These are phyloP conservation scores for Purshia tridentata DNA, from an alignment of 306 rosid species.

Conservation along the genomic window DNA sequence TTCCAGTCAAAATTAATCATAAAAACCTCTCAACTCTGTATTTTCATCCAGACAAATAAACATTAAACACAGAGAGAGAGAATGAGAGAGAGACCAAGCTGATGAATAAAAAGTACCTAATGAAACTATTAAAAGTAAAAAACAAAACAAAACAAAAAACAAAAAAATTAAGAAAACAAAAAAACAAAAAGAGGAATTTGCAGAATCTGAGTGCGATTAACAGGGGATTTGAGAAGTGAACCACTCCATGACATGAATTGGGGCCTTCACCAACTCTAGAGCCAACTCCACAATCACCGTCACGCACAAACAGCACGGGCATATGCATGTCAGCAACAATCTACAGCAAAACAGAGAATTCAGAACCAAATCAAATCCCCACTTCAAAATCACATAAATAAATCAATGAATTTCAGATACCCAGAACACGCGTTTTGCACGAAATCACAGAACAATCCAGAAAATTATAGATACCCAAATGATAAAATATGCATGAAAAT, in stretches of 20 bases:
- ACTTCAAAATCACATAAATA: not conserved
- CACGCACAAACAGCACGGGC: constrained; percentile 84
- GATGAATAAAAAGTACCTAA: not conserved
- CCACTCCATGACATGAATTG: constrained; percentile 86
- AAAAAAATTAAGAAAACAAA: not conserved
- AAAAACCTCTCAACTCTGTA: too few relatives aligned
- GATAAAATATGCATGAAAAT: not conserved
- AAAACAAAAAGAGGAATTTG: too few relatives aligned
- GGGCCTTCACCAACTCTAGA: constrained; percentile 70
- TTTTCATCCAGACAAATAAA: too few relatives aligned
- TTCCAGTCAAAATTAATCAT: too few relatives aligned
- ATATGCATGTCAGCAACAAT: constrained; percentile 69
- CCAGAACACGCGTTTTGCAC: constrained; percentile 12
- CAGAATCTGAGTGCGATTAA: constrained; percentile 13
- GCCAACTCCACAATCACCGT: constrained; percentile 85
- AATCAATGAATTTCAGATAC: not conserved
- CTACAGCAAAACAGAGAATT: constrained; percentile 29
- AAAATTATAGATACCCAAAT: constrained; percentile 6
- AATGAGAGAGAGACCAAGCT: constrained; percentile 1
- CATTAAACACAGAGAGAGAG: not conserved
- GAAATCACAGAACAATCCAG: not conserved
- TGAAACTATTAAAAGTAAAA: not conserved
- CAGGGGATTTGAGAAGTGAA: constrained; percentile 84
- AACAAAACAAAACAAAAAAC: not conserved
- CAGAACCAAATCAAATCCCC: constrained; percentile 8